Evolutionary conservation across 192 early-diverging fungal species (phyloP).

Genomic region (Podila epicladia): DNA sequence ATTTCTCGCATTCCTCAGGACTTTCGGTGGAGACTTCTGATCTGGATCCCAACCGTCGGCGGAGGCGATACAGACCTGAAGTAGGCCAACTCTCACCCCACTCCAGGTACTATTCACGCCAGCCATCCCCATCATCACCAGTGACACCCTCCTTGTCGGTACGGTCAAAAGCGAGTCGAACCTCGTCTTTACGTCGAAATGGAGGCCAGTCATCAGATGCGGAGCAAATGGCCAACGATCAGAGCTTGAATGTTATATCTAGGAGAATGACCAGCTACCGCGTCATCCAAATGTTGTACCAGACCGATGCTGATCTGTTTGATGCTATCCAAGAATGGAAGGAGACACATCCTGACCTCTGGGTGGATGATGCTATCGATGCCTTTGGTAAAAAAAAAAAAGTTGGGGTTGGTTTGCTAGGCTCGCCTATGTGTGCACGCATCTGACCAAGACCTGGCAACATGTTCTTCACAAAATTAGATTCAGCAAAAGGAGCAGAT

Average conservation of each 20-base stretch:
- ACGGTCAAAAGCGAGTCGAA: conserved; percentile 4
- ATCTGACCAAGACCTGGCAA: too few species aligned
- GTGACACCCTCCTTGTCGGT: conserved; percentile 8
- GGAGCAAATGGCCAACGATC: conserved; percentile 8
- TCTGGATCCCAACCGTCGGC: neutral
- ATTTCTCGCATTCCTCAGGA: neutral
- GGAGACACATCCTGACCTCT: conserved; percentile 14
- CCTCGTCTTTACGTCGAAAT: conserved; percentile 16
- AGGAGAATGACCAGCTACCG: conserved; percentile 40
- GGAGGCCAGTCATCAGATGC: neutral
- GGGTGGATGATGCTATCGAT: conserved; percentile 42
- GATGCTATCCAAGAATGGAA: conserved; percentile 44
- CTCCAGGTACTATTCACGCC: neutral
- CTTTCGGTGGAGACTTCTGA: neutral
- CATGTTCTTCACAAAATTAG: neutral
- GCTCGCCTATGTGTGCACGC: too few species aligned
- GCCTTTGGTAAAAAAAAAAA: conserved; percentile 29
- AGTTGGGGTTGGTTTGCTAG: too few species aligned
- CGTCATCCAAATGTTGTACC: conserved; percentile 30
- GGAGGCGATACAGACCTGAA: conserved; percentile 3
- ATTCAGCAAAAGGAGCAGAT: conserved; percentile 20
- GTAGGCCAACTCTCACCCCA: conserved; percentile 9
- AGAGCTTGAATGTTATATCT: conserved; percentile 15
- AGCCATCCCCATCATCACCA: conserved; percentile 10
- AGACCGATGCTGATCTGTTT: conserved; percentile 30